Evolutionary conservation across 129 eudicot genomes (phyloP), one percentile per base, ranked within the genome.

Genomic region (Artemisia argyi): DNA sequence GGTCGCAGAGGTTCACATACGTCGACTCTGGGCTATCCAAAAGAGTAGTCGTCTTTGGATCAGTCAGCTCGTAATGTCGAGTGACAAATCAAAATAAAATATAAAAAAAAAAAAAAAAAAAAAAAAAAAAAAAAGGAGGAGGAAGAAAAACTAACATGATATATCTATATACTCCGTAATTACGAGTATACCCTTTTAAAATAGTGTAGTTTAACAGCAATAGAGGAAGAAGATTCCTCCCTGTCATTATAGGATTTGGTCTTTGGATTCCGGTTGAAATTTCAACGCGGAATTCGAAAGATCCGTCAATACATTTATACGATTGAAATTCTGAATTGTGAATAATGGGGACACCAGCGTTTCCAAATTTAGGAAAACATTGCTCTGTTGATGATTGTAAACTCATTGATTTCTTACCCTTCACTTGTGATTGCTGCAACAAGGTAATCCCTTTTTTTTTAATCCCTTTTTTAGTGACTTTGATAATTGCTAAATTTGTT

Each of bases 381-480:
- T 94, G 98, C 83, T 78, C 73, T 50, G 98, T 94, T 49, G 90
- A 75, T 3, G 96, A 85, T 77, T 94, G 98, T 62, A 88, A 84
- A 73, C 91, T 75, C 85, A 90, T 94, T 53, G 98, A 94, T 84
- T 94, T 94, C 80, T 75, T 94, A 75, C 98, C 98, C 4, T 94
- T 94, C 76, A 94, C 97, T 67, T 94, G 98, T 79, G 98, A 94
- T 83, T 86, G 87, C 58, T 93, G 98, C 89, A 73, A 81, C 75
- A 80, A 87, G 97, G 97, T 30, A 16, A 16, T 42, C 58, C 72
- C 30, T 30, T 19, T 13, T 71, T 52, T 15, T 50, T n/a, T 28
- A 16, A 16, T 42, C 58, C 72, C 30, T 30, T 19, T 13, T 71
- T 52, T 14, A n/a, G n/a, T n/a, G n/a, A n/a, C n/a, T n/a, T n/a